phyloP scores from a whole-genome alignment of 1,284 basidiomycete genomes.

The Cutaneotrichosporon sp. region DNA sequence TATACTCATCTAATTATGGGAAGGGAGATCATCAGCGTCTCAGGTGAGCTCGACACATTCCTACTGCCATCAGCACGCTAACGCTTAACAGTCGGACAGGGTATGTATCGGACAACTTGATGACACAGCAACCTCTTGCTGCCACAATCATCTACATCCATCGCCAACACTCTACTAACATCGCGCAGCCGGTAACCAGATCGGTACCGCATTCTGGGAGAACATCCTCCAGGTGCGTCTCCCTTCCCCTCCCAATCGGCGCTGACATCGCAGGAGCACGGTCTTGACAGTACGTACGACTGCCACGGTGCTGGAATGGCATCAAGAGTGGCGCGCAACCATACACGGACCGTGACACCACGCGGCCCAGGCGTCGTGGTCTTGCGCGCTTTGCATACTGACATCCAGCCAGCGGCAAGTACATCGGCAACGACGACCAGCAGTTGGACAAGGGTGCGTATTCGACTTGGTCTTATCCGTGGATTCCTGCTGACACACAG shows the following conservation, averaged over 20 bases:
- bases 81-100: constrained; percentile 23
- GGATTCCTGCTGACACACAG: constrained; percentile 16
- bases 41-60: constrained; percentile 24
- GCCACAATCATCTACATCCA: background rate
- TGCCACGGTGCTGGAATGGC: background rate
- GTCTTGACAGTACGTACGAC: constrained; percentile 34
- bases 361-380: background rate
- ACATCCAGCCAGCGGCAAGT: constrained; percentile 33
- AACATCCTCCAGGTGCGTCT: constrained; percentile 40
- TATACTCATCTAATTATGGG: constrained; percentile 26
- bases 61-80: constrained; percentile 4
- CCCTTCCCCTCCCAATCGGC: background rate
- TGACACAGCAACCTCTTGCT: background rate
- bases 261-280: constrained; percentile 37
- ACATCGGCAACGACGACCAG: constrained; percentile 38
- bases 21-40: constrained; percentile 41
- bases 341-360: background rate
- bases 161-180: background rate
- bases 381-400: too few species aligned
- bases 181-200: constrained; percentile 40
- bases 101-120: constrained; percentile 7
- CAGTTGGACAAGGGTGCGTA: constrained; percentile 34
- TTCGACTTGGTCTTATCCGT: too few species aligned
- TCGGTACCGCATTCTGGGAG: constrained; percentile 46
- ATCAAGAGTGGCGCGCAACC: background rate